Base-by-base conservation (phyloP, 768 basidiomycete species). In the Termitomyces sp. region DNA sequence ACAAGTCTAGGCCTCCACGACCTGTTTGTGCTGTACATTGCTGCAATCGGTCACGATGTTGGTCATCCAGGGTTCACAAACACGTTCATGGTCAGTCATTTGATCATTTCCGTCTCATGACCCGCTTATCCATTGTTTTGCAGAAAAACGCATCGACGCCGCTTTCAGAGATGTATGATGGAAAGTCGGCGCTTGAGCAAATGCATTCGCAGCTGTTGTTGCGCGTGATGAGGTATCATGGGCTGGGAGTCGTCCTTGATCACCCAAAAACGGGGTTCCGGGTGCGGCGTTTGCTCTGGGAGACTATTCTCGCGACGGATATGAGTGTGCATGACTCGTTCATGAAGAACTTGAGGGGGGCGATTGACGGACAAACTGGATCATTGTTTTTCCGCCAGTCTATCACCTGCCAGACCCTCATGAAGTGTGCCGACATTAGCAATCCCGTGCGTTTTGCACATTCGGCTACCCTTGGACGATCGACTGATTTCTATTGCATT, bases 361-460 rank as follows among this genome's bases (percentile, higher is more conserved):
- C 88, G 28, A 73, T 89, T 42, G 68, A 73, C 3, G 82, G 80
- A 22, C 75, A 76, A 33, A 49, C 74, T 22, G 70, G 67, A 18
- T 69, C 80, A 11, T 67, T 83, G 48, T 75, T 76, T 55, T 70
- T 75, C 65, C 82, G 87, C 57, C 81, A 90, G 66, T 78, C 91
- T 28, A 74, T 96, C 57, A 73, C 94, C 24, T 96, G 93, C 70
- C 94, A 98, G 68, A 91, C 91, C 3, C 76, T 99, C 55, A 87
- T 99, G 72, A 98, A 99, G 75, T 97, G 96, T 69, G 95, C 96
- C 18, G 97, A 99, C 76, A 98, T 99, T 69, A 95, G 93, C 71
- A 99, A 99, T 73, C 96, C 97, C 16, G 95, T 97, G 71, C 65
- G 95, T 84, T 54, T 55, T 50, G n/a, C 53, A 42, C 36, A 40